Base-by-base conservation (phyloP, 1,284 basidiomycete genomes). In the Ceratobasidium sp. region DNA sequence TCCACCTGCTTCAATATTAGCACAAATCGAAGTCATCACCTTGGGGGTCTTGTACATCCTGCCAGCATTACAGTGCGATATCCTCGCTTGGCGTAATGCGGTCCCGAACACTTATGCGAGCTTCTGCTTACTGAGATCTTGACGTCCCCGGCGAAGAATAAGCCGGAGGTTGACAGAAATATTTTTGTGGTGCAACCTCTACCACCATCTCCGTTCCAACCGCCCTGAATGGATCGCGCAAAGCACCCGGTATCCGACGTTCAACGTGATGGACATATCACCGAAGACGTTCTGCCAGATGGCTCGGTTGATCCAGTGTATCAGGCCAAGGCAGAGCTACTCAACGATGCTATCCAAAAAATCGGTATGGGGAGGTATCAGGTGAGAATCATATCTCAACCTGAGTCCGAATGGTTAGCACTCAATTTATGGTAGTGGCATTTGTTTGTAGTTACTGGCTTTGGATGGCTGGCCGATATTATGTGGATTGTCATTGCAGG, bases 331-430 rank as follows among this genome's bases (percentile, higher is more conserved):
- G 90, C 91, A 0, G 85, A 86, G 4, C 85, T 93, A 9, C 84
- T 94, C 77, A 93, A 93, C 80, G 87, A 89, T 73, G 92, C 91
- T 0, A 86, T 94, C 13, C 90, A 92, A 82, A 90, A 92, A 72
- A 91, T 93, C 61, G 92, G 92, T 4, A 93, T 93, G 90, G 93
- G 93, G 4, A 89, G 86, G 77, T 93, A 93, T 82, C 92, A 93
- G 86, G 90, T 89, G 79, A 58, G 87, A 33, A 20, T 33, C 4
- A 33, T 33, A 4, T 33, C 33, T 68, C 61, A 40, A 71, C 77
- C 51, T 60, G 20, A n/a, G 23, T 15, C 26, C 51, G 72, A 70
- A 23, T 23, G 53, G n/a, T 68, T 23, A 39, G 23, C 56, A 26
- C 7, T 15, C 40, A 46, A 20, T 66, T 46, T 15, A 46, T n/a